A percentile compares a stretch with the other conserved stretches of the same genome.
These are phyloP conservation scores for Orbilia ellipsospora DNA, from an alignment of 2,329 filamentous ascomycete genomes.

Conservation along the genomic window DNA sequence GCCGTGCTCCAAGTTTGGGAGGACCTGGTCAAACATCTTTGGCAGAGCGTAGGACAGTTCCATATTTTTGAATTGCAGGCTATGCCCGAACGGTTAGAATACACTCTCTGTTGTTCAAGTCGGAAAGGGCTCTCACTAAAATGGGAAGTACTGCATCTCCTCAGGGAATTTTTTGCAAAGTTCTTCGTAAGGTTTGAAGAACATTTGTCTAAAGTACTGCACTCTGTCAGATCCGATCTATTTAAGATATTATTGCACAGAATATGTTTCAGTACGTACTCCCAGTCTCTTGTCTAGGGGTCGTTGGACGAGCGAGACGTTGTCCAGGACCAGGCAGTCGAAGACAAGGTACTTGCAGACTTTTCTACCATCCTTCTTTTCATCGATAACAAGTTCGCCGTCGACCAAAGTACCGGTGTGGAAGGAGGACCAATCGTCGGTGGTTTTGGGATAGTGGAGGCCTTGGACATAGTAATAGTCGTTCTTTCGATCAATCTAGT, in stretches of 20 bases:
- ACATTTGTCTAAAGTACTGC: constrained; percentile 78
- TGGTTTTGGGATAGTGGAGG: constrained; percentile 82
- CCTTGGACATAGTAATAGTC: constrained; percentile 88
- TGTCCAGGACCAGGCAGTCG: constrained; percentile 86
- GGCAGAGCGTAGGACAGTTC: constrained; percentile 88
- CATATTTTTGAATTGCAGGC: constrained; percentile 85
- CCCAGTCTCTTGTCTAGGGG: constrained; percentile 89
- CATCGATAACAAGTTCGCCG: constrained; percentile 91
- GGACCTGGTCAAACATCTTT: constrained; percentile 88
- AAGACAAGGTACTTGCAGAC: constrained; percentile 86
- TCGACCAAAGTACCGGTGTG: constrained; percentile 87
- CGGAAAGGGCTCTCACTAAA: constrained; percentile 65
- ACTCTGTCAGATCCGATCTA: constrained; percentile 21
- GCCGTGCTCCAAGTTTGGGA: constrained; percentile 86
- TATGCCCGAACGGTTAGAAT: constrained; percentile 17
- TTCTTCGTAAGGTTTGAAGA: constrained; percentile 77
- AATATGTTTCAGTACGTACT: constrained; percentile 44
- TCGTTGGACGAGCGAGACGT: constrained; percentile 77
- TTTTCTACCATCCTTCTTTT: constrained; percentile 72
- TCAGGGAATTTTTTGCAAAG: constrained; percentile 74
- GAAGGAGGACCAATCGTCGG: constrained; percentile 72
- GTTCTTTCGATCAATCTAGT: constrained; percentile 88
- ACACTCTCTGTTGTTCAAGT: too few relatives aligned
- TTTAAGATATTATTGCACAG: background rate
- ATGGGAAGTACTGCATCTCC: constrained; percentile 77